Evolutionary conservation across 1,139 yeast genomes (phyloP).

Genomic region (Eremothecium gossypii): DNA sequence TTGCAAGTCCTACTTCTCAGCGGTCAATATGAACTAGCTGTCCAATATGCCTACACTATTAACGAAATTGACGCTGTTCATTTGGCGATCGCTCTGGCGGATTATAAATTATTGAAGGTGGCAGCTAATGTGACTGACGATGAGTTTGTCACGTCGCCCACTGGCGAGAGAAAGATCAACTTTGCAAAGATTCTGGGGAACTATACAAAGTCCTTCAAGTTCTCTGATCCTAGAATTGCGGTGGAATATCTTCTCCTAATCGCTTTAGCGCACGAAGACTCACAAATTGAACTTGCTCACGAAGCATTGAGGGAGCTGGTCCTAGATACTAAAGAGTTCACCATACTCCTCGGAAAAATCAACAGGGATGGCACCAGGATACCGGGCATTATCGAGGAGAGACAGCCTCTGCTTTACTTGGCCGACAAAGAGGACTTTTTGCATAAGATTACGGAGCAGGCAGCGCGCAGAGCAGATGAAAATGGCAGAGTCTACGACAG

Average conservation of each 20-base stretch:
- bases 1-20: conserved; percentile 64
- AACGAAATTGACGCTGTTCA: conserved; percentile 87
- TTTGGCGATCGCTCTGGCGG: conserved; percentile 71
- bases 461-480: conserved; percentile 82
- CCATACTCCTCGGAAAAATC: conserved; percentile 70
- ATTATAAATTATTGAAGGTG: conserved; percentile 62
- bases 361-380: conserved; percentile 65
- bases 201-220: conserved; percentile 73
- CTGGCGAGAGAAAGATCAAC: conserved; percentile 37
- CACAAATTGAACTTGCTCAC: conserved; percentile 54
- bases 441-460: conserved; percentile 66
- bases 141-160: conserved; percentile 32
- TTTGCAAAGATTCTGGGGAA: conserved; percentile 56
- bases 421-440: conserved; percentile 46
- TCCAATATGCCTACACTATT: conserved; percentile 55
- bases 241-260: conserved; percentile 76
- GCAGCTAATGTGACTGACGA: conserved; percentile 18
- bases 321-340: conserved; percentile 77
- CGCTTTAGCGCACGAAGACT: conserved; percentile 42
- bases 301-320: conserved; percentile 79
- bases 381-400: conserved; percentile 79
- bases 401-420: conserved; percentile 59
- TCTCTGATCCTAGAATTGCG: conserved; percentile 82
- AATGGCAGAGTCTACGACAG: conserved; percentile 90
- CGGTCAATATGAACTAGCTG: conserved; percentile 79